A percentile compares a stretch with the other conserved stretches of the same genome.
phyloP scores from a whole-genome alignment of 495 filamentous ascomycete species.

The Penicilliopsis zonata region DNA sequence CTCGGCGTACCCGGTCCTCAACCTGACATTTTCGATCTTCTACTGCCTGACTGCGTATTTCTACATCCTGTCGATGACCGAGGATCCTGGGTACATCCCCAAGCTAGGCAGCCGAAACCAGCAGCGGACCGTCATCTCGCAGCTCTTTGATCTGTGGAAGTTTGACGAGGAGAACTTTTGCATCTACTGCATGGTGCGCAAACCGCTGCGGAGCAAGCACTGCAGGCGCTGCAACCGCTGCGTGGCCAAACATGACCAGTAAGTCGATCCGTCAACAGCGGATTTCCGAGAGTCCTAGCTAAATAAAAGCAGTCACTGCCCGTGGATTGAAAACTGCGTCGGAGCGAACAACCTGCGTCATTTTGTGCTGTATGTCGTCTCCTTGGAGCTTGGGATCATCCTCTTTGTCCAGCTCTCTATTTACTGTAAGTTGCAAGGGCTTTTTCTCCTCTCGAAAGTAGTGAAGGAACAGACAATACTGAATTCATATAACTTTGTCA shows the following conservation, averaged over 20 bases:
- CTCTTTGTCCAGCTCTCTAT: conserved; percentile 42
- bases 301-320: conserved; percentile 69
- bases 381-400: conserved; percentile 61
- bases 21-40: conserved; percentile 56
- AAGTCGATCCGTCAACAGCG: conserved; percentile 21
- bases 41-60: conserved; percentile 66
- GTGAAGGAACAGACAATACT: no score
- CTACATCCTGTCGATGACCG: conserved; percentile 71
- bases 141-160: conserved; percentile 70
- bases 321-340: conserved; percentile 95
- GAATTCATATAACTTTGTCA: no score
- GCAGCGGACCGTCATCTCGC: conserved; percentile 77
- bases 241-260: conserved; percentile 96
- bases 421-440: conserved; percentile 34
- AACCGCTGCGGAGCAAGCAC: conserved; percentile 87
- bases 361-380: conserved; percentile 81
- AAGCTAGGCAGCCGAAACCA: conserved; percentile 78
- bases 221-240: conserved; percentile 84
- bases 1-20: conserved; percentile 51
- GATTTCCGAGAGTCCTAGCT: conserved; percentile 12
- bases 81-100: conserved; percentile 90
- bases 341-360: conserved; percentile 91
- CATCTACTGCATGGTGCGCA: conserved; percentile 83
- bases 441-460: neutral
- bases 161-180: conserved; percentile 95